phyloP scores from a whole-genome alignment of 345 rosid genomes.

The Salix dunnii region DNA sequence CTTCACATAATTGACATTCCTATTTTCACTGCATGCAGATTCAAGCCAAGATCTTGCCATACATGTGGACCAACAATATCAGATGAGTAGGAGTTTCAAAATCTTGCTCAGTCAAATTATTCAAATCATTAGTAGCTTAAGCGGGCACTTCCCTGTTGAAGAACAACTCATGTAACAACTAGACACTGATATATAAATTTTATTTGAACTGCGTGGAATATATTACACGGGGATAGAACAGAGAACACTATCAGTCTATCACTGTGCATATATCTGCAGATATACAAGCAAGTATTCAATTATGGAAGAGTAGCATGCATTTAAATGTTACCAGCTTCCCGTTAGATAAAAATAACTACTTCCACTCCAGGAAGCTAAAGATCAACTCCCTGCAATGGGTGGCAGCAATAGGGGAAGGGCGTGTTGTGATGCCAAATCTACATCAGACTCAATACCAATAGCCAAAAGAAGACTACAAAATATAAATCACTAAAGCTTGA shows the following conservation, averaged over 20 bases:
- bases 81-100: background rate
- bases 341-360: background rate
- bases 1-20: background rate
- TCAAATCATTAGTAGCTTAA: background rate
- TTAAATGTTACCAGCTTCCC: background rate
- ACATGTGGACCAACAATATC: background rate
- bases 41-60: background rate
- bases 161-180: background rate
- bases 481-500: background rate
- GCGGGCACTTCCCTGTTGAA: background rate
- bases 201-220: no score
- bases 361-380: background rate
- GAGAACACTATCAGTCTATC: no score
- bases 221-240: no score
- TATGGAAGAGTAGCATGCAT: no score
- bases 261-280: background rate
- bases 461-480: background rate
- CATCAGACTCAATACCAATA: background rate
- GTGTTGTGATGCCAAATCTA: background rate
- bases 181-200: no score
- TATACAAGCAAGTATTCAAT: background rate
- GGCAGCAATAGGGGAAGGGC: background rate
- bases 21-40: background rate
- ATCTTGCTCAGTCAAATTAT: background rate
- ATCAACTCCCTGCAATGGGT: background rate